Evolutionary conservation across 164 flowering plant genomes (phyloP).

Genomic region (Kalanchoe fedtschenkoi): DNA sequence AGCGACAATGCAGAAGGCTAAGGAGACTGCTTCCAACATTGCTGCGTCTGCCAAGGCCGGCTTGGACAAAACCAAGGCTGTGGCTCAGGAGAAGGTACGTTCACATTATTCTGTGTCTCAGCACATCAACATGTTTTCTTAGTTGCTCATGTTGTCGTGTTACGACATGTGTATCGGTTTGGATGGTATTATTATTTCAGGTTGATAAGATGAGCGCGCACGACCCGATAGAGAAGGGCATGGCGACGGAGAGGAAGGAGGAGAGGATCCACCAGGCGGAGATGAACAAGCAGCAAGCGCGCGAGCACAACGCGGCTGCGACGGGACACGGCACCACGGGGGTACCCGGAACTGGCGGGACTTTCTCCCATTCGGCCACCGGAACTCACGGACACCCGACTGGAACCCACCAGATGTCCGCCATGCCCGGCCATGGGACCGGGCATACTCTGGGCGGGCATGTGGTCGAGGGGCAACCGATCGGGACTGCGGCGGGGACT

Average conservation of each 20-base stretch:
- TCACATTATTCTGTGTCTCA: not conserved
- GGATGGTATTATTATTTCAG: too few relatives aligned
- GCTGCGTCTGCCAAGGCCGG: constrained; percentile 28
- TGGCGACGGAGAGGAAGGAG: not conserved
- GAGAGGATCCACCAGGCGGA: not conserved
- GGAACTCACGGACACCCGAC: too few relatives aligned
- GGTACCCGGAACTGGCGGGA: not conserved
- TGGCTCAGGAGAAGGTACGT: constrained; percentile 29
- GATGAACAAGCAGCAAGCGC: not conserved
- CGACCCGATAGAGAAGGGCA: not conserved
- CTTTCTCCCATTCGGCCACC: too few relatives aligned
- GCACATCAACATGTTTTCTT: not conserved
- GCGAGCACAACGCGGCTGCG: not conserved
- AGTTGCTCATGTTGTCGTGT: too few relatives aligned
- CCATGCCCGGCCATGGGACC: too few relatives aligned
- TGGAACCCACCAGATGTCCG: too few relatives aligned
- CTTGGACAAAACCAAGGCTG: constrained; percentile 34
- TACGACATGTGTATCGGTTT: not conserved
- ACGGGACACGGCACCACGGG: not conserved
- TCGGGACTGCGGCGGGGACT: too few relatives aligned
- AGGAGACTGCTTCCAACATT: constrained; percentile 18
- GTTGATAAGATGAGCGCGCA: not conserved
- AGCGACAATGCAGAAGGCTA: constrained; percentile 18
- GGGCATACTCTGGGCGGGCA: too few relatives aligned
- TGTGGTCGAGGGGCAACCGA: too few relatives aligned